Evolutionary conservation across 2,329 filamentous ascomycete genomes (phyloP).

Genomic region (Colletotrichum agaves): DNA sequence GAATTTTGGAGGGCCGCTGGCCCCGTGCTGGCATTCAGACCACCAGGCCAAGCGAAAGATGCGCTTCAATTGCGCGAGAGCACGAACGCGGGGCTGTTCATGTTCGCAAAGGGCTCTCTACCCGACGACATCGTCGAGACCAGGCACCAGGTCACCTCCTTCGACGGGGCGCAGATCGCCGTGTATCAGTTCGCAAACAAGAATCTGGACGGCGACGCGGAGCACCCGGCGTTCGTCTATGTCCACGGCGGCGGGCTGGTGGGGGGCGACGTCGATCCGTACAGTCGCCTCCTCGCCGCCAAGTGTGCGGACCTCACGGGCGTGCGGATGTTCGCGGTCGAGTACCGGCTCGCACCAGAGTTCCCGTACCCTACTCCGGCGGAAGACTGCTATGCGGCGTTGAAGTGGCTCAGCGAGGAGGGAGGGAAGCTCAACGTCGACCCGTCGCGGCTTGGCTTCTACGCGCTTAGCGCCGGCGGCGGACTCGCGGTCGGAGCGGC

Average conservation of each 20-base stretch:
- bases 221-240: constrained; percentile 49
- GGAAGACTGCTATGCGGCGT: constrained; percentile 49
- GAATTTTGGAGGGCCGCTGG: constrained; percentile 30
- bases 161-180: constrained; percentile 21
- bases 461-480: constrained; percentile 42
- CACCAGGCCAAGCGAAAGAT: constrained; percentile 1
- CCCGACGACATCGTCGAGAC: constrained; percentile 21
- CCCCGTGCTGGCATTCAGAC: constrained; percentile 23
- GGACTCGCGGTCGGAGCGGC: constrained; percentile 41
- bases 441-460: constrained; percentile 38
- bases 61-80: constrained; percentile 6
- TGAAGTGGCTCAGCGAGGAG: constrained; percentile 43
- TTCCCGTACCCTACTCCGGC: constrained; percentile 48
- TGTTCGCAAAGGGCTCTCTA: neutral
- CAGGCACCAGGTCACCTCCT: constrained; percentile 6
- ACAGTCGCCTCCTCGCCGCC: constrained; percentile 26
- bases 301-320: constrained; percentile 40
- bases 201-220: neutral
- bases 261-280: constrained; percentile 43
- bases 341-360: constrained; percentile 58
- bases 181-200: constrained; percentile 20
- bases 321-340: constrained; percentile 50
- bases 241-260: constrained; percentile 57
- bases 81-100: constrained; percentile 2
- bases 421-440: constrained; percentile 40